Evolutionary conservation across 2,329 filamentous ascomycete genomes (phyloP).

Genomic region (Lecanosticta acicola): DNA sequence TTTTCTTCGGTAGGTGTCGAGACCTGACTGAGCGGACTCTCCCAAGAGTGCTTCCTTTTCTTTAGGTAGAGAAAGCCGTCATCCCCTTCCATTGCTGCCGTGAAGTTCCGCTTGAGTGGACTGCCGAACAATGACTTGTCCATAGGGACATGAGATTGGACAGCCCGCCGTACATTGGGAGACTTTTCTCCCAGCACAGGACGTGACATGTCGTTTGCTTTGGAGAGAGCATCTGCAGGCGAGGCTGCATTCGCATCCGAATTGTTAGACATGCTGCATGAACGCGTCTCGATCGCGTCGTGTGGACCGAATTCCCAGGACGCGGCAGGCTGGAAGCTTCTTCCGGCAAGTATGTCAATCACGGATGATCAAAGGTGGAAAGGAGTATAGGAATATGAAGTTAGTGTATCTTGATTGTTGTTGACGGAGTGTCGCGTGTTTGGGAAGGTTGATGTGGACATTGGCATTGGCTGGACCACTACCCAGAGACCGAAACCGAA

Average conservation of each 20-base stretch:
- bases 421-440: neutral
- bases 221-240: constrained; percentile 6
- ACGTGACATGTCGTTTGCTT: constrained; percentile 9
- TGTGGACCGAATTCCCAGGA: no score
- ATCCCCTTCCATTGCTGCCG: constrained; percentile 26
- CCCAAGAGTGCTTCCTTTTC: constrained; percentile 23
- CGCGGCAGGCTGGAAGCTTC: no score
- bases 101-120: constrained; percentile 32
- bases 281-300: constrained; percentile 19
- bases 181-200: constrained; percentile 30
- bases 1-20: neutral
- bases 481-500: neutral
- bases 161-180: constrained; percentile 25
- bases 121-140: constrained; percentile 24
- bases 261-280: constrained; percentile 13
- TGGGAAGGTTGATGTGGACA: neutral
- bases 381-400: neutral
- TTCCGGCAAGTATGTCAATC: no score
- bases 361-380: neutral
- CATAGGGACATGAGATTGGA: constrained; percentile 8
- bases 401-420: neutral
- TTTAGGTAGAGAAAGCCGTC: constrained; percentile 34
- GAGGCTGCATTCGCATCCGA: neutral
- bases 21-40: constrained; percentile 7
- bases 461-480: neutral